Conservation (phyloP, 495 filamentous ascomycete species). For the Lophiotrema nucula region DNA sequence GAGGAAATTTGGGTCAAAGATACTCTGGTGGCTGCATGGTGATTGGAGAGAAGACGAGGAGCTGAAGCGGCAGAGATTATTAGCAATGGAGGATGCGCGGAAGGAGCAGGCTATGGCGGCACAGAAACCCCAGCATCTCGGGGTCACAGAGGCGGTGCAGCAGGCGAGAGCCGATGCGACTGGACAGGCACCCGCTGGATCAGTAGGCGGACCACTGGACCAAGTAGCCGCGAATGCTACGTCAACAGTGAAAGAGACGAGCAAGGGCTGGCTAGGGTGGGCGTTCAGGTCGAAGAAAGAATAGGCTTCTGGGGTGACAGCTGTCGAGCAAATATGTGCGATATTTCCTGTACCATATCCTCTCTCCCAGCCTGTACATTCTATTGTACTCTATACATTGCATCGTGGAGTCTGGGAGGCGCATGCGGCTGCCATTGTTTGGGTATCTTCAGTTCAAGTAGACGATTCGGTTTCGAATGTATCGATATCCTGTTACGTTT, state of each 20-base stretch:
- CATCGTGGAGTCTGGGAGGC: constrained; percentile 23
- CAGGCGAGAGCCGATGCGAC: constrained; percentile 11
- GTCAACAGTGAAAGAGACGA: constrained; percentile 26
- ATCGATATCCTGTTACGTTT: too few species aligned
- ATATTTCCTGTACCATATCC: constrained; percentile 24
- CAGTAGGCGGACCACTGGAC: constrained; percentile 19
- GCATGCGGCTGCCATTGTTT: constrained; percentile 1
- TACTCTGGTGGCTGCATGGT: constrained; percentile 29
- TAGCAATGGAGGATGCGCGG: constrained; percentile 13
- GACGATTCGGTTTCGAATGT: too few species aligned
- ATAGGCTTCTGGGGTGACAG: constrained; percentile 18
- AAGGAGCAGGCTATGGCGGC: constrained; percentile 9
- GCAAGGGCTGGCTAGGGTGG: constrained; percentile 36
- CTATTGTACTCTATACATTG: constrained; percentile 9
- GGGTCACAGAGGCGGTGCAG: constrained; percentile 24
- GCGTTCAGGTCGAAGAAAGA: constrained; percentile 32
- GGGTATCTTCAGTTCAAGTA: constrained; percentile 25
- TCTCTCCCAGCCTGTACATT: constrained; percentile 29
- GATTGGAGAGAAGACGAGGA: constrained; percentile 28
- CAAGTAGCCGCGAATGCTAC: constrained; percentile 35
- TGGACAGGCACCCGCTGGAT: background rate
- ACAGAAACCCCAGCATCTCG: constrained; percentile 1
- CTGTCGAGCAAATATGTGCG: background rate
- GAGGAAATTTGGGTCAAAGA: constrained; percentile 7
- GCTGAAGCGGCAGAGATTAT: constrained; percentile 20